phyloP scores from a whole-genome alignment of 257 asterid genomes.

The Prunella vulgaris region DNA sequence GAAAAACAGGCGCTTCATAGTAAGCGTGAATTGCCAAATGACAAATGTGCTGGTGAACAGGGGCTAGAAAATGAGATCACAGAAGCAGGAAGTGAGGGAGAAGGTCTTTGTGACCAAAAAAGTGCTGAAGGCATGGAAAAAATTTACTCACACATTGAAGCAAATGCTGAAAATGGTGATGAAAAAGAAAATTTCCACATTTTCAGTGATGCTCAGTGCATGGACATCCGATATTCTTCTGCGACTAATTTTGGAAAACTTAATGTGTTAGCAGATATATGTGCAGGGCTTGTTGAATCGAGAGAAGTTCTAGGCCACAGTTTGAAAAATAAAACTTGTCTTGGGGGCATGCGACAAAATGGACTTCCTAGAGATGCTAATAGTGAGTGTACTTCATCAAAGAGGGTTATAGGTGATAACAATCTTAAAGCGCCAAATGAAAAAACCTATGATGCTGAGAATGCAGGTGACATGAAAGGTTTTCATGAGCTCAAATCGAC shows the following conservation, averaged over 20 bases:
- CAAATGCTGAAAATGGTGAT: neutral
- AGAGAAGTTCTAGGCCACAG: slow-evolving; percentile 16
- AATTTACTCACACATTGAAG: slow-evolving; percentile 1
- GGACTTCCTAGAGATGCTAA: slow-evolving; percentile 15
- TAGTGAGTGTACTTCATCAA: slow-evolving; percentile 17
- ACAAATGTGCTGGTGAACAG: slow-evolving; percentile 17
- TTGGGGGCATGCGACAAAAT: slow-evolving; percentile 7
- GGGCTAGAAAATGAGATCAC: slow-evolving; percentile 25
- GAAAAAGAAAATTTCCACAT: neutral
- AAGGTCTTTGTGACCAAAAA: neutral
- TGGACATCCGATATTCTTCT: neutral
- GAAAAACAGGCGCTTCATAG: slow-evolving; percentile 17
- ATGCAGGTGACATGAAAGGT: too few species aligned
- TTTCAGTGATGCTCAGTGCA: slow-evolving; percentile 24
- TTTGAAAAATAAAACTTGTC: slow-evolving; percentile 14
- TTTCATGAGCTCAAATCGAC: too few species aligned
- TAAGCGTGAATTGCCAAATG: slow-evolving; percentile 22
- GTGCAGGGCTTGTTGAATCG: slow-evolving; percentile 5
- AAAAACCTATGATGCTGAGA: slow-evolving; percentile 8
- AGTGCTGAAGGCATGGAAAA: slow-evolving; percentile 18
- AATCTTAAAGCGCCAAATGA: slow-evolving; percentile 19
- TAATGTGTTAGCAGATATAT: slow-evolving; percentile 4
- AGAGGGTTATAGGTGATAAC: slow-evolving; percentile 20
- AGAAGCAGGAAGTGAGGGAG: slow-evolving; percentile 15
- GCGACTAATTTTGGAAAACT: neutral